Evolutionary conservation across 352 stramenopile genomes (phyloP).

Genomic region (Globisporangium paroecandrum): DNA sequence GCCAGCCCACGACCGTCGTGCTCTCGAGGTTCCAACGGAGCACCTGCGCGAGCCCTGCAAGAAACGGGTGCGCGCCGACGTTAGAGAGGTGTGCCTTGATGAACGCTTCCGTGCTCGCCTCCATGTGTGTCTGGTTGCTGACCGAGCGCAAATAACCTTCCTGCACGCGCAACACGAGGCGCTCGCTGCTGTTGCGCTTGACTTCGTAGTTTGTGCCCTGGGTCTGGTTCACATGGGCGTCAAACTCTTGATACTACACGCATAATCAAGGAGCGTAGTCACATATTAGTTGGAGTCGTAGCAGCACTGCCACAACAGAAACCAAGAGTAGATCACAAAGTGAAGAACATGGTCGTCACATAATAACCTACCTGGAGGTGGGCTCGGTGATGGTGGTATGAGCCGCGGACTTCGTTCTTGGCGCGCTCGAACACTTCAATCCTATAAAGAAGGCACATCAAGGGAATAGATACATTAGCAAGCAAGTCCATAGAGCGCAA

Average conservation of each 20-base stretch:
- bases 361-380: constrained; percentile 29
- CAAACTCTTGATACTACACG: constrained; percentile 54
- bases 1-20: constrained; percentile 63
- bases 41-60: constrained; percentile 49
- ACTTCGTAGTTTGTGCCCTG: constrained; percentile 62
- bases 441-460: constrained; percentile 27
- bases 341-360: not conserved
- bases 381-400: constrained; percentile 51
- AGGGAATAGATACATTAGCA: not conserved
- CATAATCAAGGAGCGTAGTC: not conserved
- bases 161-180: constrained; percentile 34
- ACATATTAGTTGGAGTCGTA: not conserved
- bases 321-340: not conserved
- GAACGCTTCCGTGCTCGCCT: constrained; percentile 40
- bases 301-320: not conserved
- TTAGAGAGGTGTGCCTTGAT: constrained; percentile 40
- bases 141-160: constrained; percentile 42
- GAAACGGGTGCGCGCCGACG: constrained; percentile 66
- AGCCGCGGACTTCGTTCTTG: constrained; percentile 63
- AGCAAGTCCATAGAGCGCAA: not conserved
- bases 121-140: constrained; percentile 34
- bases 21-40: constrained; percentile 65
- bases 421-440: constrained; percentile 52
- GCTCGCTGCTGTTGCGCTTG: constrained; percentile 22
- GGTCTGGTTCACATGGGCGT: constrained; percentile 26